These are phyloP conservation scores for Penicillium sp. DNA, from an alignment of 2,329 filamentous ascomycete species.

Conservation along the genomic window DNA sequence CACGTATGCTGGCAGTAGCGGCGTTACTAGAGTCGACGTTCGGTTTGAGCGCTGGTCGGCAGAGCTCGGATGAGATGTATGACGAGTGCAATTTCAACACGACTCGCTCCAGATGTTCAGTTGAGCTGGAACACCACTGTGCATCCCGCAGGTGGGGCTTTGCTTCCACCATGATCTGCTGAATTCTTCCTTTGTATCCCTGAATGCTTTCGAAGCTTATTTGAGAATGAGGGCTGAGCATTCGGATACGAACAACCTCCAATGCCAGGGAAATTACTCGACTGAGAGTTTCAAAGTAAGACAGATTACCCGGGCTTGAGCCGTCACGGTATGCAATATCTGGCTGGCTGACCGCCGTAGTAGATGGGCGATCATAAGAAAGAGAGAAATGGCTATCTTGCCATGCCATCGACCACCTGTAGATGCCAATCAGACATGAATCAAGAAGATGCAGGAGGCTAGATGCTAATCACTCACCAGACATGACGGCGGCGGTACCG, in stretches of 20 bases:
- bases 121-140: slow-evolving; percentile 37
- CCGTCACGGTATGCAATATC: slow-evolving; percentile 48
- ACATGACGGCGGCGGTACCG: slow-evolving; percentile 43
- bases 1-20: slow-evolving; percentile 41
- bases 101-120: slow-evolving; percentile 56
- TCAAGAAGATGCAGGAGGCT: neutral
- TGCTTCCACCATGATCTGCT: slow-evolving; percentile 54
- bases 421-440: slow-evolving; percentile 1
- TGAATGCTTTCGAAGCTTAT: slow-evolving; percentile 53
- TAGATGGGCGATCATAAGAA: slow-evolving; percentile 57
- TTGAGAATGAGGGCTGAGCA: slow-evolving; percentile 50
- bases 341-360: slow-evolving; percentile 50
- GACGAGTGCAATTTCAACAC: slow-evolving; percentile 58
- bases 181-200: slow-evolving; percentile 53
- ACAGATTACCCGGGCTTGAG: slow-evolving; percentile 46
- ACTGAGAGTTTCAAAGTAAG: slow-evolving; percentile 56
- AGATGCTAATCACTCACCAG: slow-evolving; percentile 31
- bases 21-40: slow-evolving; percentile 43
- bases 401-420: slow-evolving; percentile 59
- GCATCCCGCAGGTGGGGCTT: slow-evolving; percentile 54
- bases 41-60: slow-evolving; percentile 55
- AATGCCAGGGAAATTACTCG: slow-evolving; percentile 51
- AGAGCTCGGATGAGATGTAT: slow-evolving; percentile 59
- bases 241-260: slow-evolving; percentile 56
- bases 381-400: slow-evolving; percentile 60